Percentiles rank a stretch among this genome's conserved stretches.
These are phyloP conservation scores for Sugiyamaella xylanicola DNA, from an alignment of 1,139 yeast genomes.

Conservation along the genomic window DNA sequence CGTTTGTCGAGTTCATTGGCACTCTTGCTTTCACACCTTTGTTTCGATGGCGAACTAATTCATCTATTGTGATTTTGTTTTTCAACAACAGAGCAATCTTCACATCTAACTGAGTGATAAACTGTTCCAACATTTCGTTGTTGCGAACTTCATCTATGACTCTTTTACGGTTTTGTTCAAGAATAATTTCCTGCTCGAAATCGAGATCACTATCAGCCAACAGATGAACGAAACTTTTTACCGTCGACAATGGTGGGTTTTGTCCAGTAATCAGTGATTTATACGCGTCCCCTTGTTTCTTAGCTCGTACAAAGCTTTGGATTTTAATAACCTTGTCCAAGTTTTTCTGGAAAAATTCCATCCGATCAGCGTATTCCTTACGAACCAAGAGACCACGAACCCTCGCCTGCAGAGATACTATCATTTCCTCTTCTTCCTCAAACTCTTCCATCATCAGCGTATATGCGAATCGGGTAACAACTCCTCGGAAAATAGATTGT, in stretches of 20 bases:
- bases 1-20: constrained; percentile 33
- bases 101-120: constrained; percentile 77
- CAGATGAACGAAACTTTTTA: constrained; percentile 74
- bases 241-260: constrained; percentile 77
- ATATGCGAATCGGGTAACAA: constrained; percentile 53
- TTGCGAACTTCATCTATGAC: constrained; percentile 63
- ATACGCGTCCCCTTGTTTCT: constrained; percentile 72
- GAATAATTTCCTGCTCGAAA: constrained; percentile 71
- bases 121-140: constrained; percentile 70
- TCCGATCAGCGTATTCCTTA: constrained; percentile 45
- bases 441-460: constrained; percentile 57
- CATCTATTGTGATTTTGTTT: constrained; percentile 79
- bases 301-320: constrained; percentile 73
- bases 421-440: constrained; percentile 47
- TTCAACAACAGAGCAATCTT: constrained; percentile 77
- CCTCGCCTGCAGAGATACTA: constrained; percentile 54
- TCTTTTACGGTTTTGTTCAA: constrained; percentile 67
- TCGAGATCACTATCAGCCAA: constrained; percentile 74
- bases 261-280: constrained; percentile 64
- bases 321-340: constrained; percentile 62
- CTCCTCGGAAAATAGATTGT: constrained; percentile 49
- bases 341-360: constrained; percentile 57
- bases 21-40: constrained; percentile 34
- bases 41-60: constrained; percentile 61
- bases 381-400: constrained; percentile 53